Conservation (phyloP, 768 basidiomycete genomes). For the Phylloporus scabripes region DNA sequence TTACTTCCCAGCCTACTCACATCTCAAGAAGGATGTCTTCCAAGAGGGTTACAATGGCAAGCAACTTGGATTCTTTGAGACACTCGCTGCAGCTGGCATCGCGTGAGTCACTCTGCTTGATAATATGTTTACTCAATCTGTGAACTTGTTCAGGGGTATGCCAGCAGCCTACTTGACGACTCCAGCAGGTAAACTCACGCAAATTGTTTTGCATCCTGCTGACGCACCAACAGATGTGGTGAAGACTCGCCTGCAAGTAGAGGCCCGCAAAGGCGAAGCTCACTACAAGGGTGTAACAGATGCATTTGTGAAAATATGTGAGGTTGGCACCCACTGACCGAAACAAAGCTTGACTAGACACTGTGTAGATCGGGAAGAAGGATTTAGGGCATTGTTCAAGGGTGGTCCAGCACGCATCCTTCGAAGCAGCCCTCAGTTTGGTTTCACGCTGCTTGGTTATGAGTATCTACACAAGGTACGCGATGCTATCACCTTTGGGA, state of each 20-base stretch:
- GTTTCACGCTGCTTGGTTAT: slow-evolving; percentile 83
- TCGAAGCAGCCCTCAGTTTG: slow-evolving; percentile 90
- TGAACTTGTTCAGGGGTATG: slow-evolving; percentile 70
- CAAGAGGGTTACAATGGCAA: slow-evolving; percentile 95
- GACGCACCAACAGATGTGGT: slow-evolving; percentile 68
- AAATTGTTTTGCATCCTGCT: slow-evolving; percentile 9
- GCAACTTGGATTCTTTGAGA: slow-evolving; percentile 85
- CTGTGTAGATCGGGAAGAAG: slow-evolving; percentile 73
- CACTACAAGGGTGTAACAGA: slow-evolving; percentile 86
- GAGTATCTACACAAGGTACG: slow-evolving; percentile 64
- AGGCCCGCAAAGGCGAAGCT: slow-evolving; percentile 86
- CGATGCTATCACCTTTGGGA: slow-evolving; percentile 9
- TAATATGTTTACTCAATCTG: slow-evolving; percentile 23
- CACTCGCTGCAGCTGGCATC: slow-evolving; percentile 73
- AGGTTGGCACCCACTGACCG: slow-evolving; percentile 28
- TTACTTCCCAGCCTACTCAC: slow-evolving; percentile 84
- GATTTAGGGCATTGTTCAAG: slow-evolving; percentile 85
- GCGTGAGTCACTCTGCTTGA: slow-evolving; percentile 50
- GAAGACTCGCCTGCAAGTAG: slow-evolving; percentile 93
- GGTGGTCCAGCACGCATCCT: slow-evolving; percentile 85
- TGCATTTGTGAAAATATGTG: slow-evolving; percentile 87
- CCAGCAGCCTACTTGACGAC: slow-evolving; percentile 93
- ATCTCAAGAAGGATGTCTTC: slow-evolving; percentile 91
- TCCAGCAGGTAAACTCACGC: slow-evolving; percentile 60
- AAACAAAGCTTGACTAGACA: slow-evolving; percentile 6